Conservation (phyloP, 441 rosid genomes). For the Gossypium davidsonii region DNA sequence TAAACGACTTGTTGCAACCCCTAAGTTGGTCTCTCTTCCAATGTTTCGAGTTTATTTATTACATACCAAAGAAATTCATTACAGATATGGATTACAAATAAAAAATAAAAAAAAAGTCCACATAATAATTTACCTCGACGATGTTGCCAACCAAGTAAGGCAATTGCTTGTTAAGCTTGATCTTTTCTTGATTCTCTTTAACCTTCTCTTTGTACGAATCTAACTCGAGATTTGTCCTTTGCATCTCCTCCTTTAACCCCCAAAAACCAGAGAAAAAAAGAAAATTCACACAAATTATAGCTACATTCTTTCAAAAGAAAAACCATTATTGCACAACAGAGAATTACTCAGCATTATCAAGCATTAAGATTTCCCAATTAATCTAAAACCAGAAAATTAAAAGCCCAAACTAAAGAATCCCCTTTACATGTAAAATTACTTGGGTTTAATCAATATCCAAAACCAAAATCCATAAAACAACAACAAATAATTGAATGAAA, state of each 20-base stretch:
- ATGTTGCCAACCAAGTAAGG: constrained; percentile 97
- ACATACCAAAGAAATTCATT: not conserved
- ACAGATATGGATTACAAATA: not conserved
- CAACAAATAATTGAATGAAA: not conserved
- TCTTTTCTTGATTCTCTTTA: constrained; percentile 96
- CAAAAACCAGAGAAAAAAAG: not conserved
- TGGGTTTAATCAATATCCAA: not conserved
- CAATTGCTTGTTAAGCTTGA: constrained; percentile 93
- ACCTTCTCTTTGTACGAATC: constrained; percentile 87
- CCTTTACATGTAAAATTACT: not conserved
- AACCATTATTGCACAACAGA: no score
- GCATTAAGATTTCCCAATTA: not conserved
- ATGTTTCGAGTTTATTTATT: not conserved
- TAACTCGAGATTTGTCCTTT: constrained; percentile 71
- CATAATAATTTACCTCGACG: constrained; percentile 59
- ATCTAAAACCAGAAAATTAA: not conserved
- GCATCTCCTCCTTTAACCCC: constrained; percentile 63
- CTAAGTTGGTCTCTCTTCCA: not conserved
- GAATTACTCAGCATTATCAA: not conserved
- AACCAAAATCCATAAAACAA: not conserved
- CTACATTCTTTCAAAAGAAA: not conserved
- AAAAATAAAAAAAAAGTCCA: not conserved
- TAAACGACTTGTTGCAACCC: no score
- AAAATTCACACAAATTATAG: not conserved
- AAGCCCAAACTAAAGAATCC: not conserved